These are phyloP conservation scores for Sclerotinia nivalis DNA, from an alignment of 2,329 filamentous ascomycete genomes.

Conservation along the genomic window DNA sequence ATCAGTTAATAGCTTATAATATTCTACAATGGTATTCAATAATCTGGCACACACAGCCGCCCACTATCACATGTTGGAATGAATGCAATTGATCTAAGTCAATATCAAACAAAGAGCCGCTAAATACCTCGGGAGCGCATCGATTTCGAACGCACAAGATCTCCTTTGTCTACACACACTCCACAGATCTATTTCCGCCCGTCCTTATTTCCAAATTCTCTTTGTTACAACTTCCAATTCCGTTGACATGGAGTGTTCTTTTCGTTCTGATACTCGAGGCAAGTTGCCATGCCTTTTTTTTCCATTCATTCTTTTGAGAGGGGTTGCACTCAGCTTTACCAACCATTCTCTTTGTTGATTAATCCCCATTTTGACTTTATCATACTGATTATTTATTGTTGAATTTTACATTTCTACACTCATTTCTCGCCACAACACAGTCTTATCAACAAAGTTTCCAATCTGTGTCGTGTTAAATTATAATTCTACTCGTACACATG, in stretches of 20 bases:
- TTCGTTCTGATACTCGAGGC: neutral
- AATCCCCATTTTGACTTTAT: neutral
- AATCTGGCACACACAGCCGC: neutral
- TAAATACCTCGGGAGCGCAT: neutral
- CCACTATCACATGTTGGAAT: neutral
- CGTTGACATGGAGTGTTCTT: conserved; percentile 11
- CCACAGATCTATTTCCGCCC: neutral
- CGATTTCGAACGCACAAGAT: neutral
- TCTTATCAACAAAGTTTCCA: neutral
- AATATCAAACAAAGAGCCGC: neutral
- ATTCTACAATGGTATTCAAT: neutral
- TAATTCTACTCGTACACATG: neutral
- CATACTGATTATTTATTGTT: neutral
- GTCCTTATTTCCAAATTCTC: neutral
- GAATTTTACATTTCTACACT: neutral
- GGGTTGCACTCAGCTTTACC: neutral
- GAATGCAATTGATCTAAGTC: neutral
- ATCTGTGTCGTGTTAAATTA: neutral
- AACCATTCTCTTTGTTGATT: conserved; percentile 8
- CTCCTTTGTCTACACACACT: conserved; percentile 1
- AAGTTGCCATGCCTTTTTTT: neutral
- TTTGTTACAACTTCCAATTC: conserved; percentile 5
- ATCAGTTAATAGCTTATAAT: neutral
- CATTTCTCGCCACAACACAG: neutral
- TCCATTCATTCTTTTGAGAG: neutral